These are phyloP conservation scores for Cucumis cinereus DNA, from an alignment of 306 rosid genomes.

Conservation along the genomic window DNA sequence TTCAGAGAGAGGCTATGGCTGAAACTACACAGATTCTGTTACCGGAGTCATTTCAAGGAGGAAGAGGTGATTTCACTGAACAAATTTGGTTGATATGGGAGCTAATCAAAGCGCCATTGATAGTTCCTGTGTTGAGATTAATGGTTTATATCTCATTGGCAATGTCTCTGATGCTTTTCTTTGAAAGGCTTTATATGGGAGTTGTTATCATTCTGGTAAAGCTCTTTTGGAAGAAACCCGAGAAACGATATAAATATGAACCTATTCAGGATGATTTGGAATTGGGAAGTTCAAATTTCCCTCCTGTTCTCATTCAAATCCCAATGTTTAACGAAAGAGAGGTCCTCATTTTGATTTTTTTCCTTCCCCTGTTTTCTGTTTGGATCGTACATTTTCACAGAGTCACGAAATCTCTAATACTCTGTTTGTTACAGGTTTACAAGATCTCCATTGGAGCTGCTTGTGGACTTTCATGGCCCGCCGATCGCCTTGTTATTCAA, in stretches of 20 bases:
- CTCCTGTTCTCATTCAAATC: slow-evolving; percentile 82
- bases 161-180: slow-evolving; percentile 91
- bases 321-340: slow-evolving; percentile 97
- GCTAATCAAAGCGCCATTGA: slow-evolving; percentile 72
- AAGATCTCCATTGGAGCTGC: slow-evolving; percentile 98
- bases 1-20: slow-evolving; percentile 29
- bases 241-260: slow-evolving; percentile 56
- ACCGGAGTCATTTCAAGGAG: slow-evolving; percentile 49
- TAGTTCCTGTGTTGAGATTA: slow-evolving; percentile 62
- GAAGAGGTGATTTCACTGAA: slow-evolving; percentile 38
- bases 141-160: slow-evolving; percentile 54
- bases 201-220: slow-evolving; percentile 74
- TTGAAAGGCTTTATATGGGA: slow-evolving; percentile 88
- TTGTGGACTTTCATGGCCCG: slow-evolving; percentile 91
- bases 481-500: slow-evolving; percentile 95
- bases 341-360: slow-evolving; percentile 24
- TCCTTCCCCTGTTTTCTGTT: background rate
- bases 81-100: slow-evolving; percentile 73
- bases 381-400: background rate
- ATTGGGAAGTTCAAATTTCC: slow-evolving; percentile 68
- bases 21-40: slow-evolving; percentile 41
- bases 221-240: slow-evolving; percentile 89
- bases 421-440: slow-evolving; percentile 49
- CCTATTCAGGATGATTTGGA: slow-evolving; percentile 63
- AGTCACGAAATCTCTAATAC: background rate